phyloP scores from a whole-genome alignment of 257 asterid genomes.

The Gentiana straminea region DNA sequence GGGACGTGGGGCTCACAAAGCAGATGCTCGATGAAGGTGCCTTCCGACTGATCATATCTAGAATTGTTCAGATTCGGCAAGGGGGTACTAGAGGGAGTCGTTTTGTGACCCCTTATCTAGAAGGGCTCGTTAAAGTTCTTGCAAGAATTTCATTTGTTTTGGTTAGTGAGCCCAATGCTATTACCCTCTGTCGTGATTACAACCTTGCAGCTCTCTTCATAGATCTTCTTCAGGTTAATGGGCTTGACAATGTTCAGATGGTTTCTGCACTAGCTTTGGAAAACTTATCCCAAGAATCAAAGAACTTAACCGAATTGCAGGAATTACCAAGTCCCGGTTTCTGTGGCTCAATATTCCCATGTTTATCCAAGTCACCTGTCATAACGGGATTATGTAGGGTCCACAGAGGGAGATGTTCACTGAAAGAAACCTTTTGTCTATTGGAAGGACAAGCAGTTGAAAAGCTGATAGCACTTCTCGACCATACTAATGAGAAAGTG shows the following conservation, averaged over 20 bases:
- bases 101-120: slow-evolving; percentile 75
- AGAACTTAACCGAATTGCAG: slow-evolving; percentile 52
- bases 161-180: slow-evolving; percentile 46
- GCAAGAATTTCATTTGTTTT: slow-evolving; percentile 62
- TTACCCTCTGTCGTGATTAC: slow-evolving; percentile 48
- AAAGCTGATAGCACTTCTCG: slow-evolving; percentile 70
- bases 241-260: slow-evolving; percentile 91
- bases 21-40: slow-evolving; percentile 74
- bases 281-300: slow-evolving; percentile 71
- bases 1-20: slow-evolving; percentile 63
- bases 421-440: slow-evolving; percentile 69
- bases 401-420: slow-evolving; percentile 63
- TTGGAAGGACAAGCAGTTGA: slow-evolving; percentile 80
- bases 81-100: slow-evolving; percentile 74
- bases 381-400: slow-evolving; percentile 59
- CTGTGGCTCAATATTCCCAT: slow-evolving; percentile 55
- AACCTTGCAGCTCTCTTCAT: slow-evolving; percentile 59
- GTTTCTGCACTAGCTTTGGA: slow-evolving; percentile 83
- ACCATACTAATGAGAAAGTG: slow-evolving; percentile 71
- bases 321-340: slow-evolving; percentile 51
- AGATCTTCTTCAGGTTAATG: slow-evolving; percentile 70
- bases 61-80: slow-evolving; percentile 52
- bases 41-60: slow-evolving; percentile 42
- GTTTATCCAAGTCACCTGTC: slow-evolving; percentile 52
- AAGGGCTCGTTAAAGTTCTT: slow-evolving; percentile 87